Base-by-base conservation (phyloP, 305 asterid species). In the Fraxinus baroniana region DNA sequence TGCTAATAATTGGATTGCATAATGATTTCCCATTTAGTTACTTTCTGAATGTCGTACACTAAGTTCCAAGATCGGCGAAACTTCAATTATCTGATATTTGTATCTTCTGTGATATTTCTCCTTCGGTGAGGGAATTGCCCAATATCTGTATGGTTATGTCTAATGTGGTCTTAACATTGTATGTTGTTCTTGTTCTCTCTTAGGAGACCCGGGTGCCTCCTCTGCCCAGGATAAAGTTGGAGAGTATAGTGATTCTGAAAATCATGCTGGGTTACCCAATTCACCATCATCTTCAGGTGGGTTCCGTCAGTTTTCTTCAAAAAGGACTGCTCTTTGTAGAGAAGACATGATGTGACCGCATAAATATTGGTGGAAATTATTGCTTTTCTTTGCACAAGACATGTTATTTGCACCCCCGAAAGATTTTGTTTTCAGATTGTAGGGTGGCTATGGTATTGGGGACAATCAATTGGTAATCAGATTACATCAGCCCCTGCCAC, bases 281-380 rank as follows among this genome's bases (percentile, higher is more conserved):
- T 93, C 94, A 88, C 98, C 98, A 87, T 90, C 92, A 62, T 90
- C 98, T 91, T 94, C 98, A 94, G 99, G 99, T 97, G 97, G 99
- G 99, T 97, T 94, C 97, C 90, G 91, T 97, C 97, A 90, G 94
- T 88, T 94, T 90, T 93, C 98, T 90, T 95, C 99, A 90, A 93
- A 70, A 86, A 90, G 99, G 99, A 94, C 94, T 95, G 97, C 90
- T 94, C 97, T 94, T 90, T 93, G 95, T 96, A 91, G 97, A 89
- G 99, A 94, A 87, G 98, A 88, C 95, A 93, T 96, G 98, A 93
- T 94, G 93, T 94, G 97, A 92, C 92, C 89, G 87, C 91, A 87
- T 96, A 87, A 66, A 84, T 91, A 89, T 86, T 91, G 98, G 93
- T 91, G 97, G 97, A 91, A 90, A 85, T 87, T 91, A 85, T 84